Evolutionary conservation across 2,329 filamentous ascomycete genomes (phyloP).

Genomic region (Diplodia sapinea): DNA sequence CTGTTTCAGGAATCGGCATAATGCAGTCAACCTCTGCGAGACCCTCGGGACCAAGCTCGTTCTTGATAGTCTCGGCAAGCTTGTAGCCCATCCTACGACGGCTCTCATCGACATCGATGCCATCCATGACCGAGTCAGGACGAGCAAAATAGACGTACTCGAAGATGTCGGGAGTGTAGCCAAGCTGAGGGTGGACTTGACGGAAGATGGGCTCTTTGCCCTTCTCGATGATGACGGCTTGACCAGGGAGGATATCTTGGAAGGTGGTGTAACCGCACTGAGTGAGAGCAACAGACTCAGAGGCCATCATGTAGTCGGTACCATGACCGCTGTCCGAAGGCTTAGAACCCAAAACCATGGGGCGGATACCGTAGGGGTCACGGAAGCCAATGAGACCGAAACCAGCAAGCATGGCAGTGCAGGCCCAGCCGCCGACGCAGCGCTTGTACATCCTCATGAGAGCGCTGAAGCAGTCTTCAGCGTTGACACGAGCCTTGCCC

Average conservation of each 20-base stretch:
- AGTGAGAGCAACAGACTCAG: slow-evolving; percentile 81
- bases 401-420: slow-evolving; percentile 80
- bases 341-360: slow-evolving; percentile 77
- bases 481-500: slow-evolving; percentile 79
- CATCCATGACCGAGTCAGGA: slow-evolving; percentile 82
- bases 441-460: slow-evolving; percentile 73
- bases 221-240: slow-evolving; percentile 86
- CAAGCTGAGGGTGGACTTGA: slow-evolving; percentile 71
- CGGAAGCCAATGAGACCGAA: slow-evolving; percentile 82
- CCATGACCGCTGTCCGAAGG: slow-evolving; percentile 68
- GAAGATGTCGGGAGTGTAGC: slow-evolving; percentile 85
- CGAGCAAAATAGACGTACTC: slow-evolving; percentile 88
- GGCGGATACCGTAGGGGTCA: slow-evolving; percentile 81
- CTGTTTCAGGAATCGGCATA: slow-evolving; percentile 84
- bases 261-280: slow-evolving; percentile 82
- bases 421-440: slow-evolving; percentile 78
- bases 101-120: slow-evolving; percentile 83
- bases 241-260: slow-evolving; percentile 77
- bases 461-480: slow-evolving; percentile 75
- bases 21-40: slow-evolving; percentile 81
- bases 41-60: slow-evolving; percentile 69
- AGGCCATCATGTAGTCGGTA: slow-evolving; percentile 88
- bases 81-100: slow-evolving; percentile 86
- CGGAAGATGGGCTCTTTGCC: slow-evolving; percentile 74
- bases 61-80: slow-evolving; percentile 74